Percentiles rank a stretch among this genome's conserved stretches.
phyloP scores from a whole-genome alignment of 345 rosid species.

The Passiflora organensis region DNA sequence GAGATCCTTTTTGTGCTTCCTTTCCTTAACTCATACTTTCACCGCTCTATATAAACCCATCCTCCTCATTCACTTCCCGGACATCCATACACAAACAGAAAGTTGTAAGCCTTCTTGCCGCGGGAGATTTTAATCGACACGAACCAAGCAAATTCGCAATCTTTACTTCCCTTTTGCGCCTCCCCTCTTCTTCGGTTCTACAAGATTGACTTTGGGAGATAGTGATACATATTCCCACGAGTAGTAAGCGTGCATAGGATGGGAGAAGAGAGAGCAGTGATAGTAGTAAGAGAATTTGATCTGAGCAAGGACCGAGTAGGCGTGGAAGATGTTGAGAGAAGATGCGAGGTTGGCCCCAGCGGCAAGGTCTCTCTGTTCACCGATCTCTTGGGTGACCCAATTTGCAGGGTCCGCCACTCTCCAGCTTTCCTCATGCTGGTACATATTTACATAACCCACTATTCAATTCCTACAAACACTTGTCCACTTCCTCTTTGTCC shows the following conservation, averaged over 20 bases:
- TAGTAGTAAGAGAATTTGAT: conserved; percentile 71
- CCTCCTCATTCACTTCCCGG: no score
- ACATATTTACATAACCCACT: not conserved
- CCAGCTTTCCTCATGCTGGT: conserved; percentile 98
- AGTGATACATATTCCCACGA: no score
- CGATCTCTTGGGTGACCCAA: conserved; percentile 96
- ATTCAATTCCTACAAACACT: not conserved
- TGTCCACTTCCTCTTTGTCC: not conserved
- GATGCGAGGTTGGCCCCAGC: conserved; percentile 84
- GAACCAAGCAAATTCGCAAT: no score
- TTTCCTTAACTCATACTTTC: conserved; percentile 14
- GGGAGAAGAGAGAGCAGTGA: conserved; percentile 21
- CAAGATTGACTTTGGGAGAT: no score
- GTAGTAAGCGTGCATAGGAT: not conserved
- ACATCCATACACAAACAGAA: no score
- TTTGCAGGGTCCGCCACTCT: conserved; percentile 96
- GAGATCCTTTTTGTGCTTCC: not conserved
- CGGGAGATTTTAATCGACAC: no score
- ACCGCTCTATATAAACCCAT: no score
- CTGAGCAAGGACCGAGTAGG: conserved; percentile 42
- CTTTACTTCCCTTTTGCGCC: no score
- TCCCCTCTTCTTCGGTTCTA: no score
- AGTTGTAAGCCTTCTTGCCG: no score
- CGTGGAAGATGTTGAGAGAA: conserved; percentile 75
- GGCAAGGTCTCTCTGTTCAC: conserved; percentile 75